Evolutionary conservation across 2,329 filamentous ascomycete species (phyloP), one percentile per base, ranked within the genome.

Genomic region (Aspergillus sp.): DNA sequence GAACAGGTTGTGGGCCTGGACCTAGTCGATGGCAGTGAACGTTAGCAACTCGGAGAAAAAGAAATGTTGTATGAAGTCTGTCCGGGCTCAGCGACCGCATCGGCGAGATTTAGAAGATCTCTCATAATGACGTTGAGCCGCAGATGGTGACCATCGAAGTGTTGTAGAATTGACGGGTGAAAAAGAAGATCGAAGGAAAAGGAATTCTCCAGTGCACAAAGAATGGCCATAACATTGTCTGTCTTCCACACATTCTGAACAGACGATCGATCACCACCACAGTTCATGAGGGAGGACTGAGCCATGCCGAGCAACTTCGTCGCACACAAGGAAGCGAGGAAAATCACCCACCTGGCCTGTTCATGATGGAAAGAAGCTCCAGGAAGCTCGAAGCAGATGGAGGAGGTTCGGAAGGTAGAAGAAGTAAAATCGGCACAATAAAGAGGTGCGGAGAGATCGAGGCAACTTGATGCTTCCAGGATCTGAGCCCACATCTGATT

Each of bases 1-100:
- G 76, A 59, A 82, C 65, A 59, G 76, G 72, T 68, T 80, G 78
- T 57, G 76, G 73, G 61, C 75, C 73, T 55, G 75, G 73, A 62
- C 73, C 79, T 81, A 40, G 61, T 58, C 48, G 26, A 50, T 49
- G 20, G 46, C 7, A 53, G 41, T 20, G 45, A 44, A 10, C 26
- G 52, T 63, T 51, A 63, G 58, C 51, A 47, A 51, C 11, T 4
- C 26, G 20, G 11, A 30, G 9, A 13, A 38, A 14, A 22, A 13
- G 7, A 16, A n/a, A 20, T n/a, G 13, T 19, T 41, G 19, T 41
- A 17, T 20, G n/a, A 30, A 46, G 44, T 14, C 10, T 38, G 35
- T 35, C 41, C 11, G 35, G 35, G 16, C 35, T 8, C 14, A 36
- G 53, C 46, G 49, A 51, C 19, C 42, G 35, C 36, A 46, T 55